Percentiles rank a stretch among this genome's conserved stretches.
Conservation (phyloP, 129 eudicot genomes). For the Chrysanthemum seticuspe region DNA sequence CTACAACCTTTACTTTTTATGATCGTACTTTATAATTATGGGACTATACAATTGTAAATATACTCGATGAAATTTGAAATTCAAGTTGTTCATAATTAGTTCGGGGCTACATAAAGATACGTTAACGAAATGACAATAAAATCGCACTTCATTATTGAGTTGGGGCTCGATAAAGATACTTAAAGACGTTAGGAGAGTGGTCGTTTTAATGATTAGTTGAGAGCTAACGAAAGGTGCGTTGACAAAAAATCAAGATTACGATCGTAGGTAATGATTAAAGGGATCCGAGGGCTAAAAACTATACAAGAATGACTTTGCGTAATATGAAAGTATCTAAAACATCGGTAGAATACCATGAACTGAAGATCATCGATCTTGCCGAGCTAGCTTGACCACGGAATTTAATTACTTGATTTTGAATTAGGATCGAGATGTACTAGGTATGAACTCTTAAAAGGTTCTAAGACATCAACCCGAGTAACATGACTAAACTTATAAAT, state of each 20-base stretch:
- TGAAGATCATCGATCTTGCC: background rate
- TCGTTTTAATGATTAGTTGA: slow-evolving; percentile 27
- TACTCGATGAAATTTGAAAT: slow-evolving; percentile 11
- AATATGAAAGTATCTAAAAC: background rate
- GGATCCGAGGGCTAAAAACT: slow-evolving; percentile 10
- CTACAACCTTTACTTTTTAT: slow-evolving; percentile 17
- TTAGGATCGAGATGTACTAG: background rate
- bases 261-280: slow-evolving; percentile 20
- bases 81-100: slow-evolving; percentile 28
- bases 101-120: slow-evolving; percentile 27
- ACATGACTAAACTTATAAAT: background rate
- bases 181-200: background rate
- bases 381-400: slow-evolving; percentile 8
- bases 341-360: background rate
- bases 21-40: slow-evolving; percentile 15
- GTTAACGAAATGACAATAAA: background rate
- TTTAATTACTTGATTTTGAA: slow-evolving; percentile 8
- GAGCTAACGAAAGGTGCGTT: slow-evolving; percentile 12
- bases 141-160: slow-evolving; percentile 7
- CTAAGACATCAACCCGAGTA: no score
- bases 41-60: slow-evolving; percentile 9
- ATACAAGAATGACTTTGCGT: slow-evolving; percentile 3
- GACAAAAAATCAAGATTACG: slow-evolving; percentile 18
- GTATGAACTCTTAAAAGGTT: background rate
- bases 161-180: slow-evolving; percentile 14